Conservation (phyloP, 352 stramenopile species). For the Pythium phragmiticola region DNA sequence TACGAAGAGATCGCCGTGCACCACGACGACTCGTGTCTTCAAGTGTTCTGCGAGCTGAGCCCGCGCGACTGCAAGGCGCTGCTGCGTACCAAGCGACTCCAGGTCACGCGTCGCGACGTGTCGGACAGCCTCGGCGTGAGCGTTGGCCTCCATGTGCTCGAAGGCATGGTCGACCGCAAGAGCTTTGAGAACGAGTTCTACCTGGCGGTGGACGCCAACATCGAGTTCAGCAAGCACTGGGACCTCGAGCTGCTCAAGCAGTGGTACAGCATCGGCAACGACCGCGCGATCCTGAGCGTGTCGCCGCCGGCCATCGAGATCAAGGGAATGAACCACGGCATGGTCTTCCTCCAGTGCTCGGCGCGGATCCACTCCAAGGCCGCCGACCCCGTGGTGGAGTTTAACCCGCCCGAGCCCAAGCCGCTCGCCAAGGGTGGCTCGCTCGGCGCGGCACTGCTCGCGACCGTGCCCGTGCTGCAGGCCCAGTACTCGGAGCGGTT, state of each 20-base stretch:
- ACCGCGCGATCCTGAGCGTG: slow-evolving; percentile 78
- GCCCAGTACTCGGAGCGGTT: slow-evolving; percentile 83
- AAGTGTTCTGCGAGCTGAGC: slow-evolving; percentile 55
- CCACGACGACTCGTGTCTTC: slow-evolving; percentile 57
- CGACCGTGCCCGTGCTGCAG: slow-evolving; percentile 58
- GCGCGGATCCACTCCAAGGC: slow-evolving; percentile 76
- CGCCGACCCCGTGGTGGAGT: slow-evolving; percentile 63
- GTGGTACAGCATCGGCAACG: slow-evolving; percentile 79
- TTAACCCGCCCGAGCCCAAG: slow-evolving; percentile 68
- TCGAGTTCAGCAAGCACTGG: slow-evolving; percentile 75
- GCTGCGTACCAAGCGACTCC: slow-evolving; percentile 53
- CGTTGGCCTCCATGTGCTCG: slow-evolving; percentile 55
- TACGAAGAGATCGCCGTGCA: slow-evolving; percentile 71
- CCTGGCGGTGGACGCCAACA: slow-evolving; percentile 60
- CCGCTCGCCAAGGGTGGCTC: slow-evolving; percentile 1
- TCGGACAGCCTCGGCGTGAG: slow-evolving; percentile 52
- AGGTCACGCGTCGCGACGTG: slow-evolving; percentile 49
- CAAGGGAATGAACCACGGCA: slow-evolving; percentile 33
- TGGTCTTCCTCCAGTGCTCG: slow-evolving; percentile 70
- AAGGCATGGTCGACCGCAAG: slow-evolving; percentile 54
- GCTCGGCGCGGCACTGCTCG: slow-evolving; percentile 9
- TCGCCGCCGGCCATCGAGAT: slow-evolving; percentile 58
- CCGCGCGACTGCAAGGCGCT: slow-evolving; percentile 44
- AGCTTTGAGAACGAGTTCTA: slow-evolving; percentile 57
- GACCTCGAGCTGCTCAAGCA: slow-evolving; percentile 73